Evolutionary conservation across 176 grass and related monocot genomes (phyloP), one percentile per base, ranked within the genome.

Genomic region (Bonia amplexicaulis): DNA sequence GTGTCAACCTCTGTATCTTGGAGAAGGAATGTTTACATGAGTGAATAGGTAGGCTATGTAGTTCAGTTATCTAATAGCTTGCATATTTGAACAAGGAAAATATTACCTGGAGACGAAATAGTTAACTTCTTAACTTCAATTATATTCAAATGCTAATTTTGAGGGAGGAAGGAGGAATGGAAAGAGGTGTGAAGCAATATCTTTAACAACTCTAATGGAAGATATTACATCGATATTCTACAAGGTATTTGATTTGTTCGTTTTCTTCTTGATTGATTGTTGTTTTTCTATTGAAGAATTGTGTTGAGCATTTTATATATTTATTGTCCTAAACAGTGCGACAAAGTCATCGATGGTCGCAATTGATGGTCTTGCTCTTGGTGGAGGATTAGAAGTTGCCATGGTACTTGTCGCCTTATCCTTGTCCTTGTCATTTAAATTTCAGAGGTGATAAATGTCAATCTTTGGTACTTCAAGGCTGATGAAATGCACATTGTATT

Each of bases 301-400:
- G 47, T 82, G 16, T 63, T 73, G 17, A 75, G 12, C 14, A 65
- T 45, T 82, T 80, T 14, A 33, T 3, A 22, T 85, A 12, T 47
- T 23, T 78, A 39, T 82, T 90, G 23, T 80, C 16, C n/a, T n/a
- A n/a, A n/a, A 72, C n/a, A 94, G 83, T 74, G 93, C 96, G 3
- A 89, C 68, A 71, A 99, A 99, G 74, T 93, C 96, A 89, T 96
- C 93, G 2, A 91, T 99, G 65, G 93, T 93, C 80, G 91, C 96
- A 85, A 95, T 99, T 86, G 91, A 94, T 89, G 93, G 96, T 73
- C 77, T 99, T 68, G 86, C 90, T 91, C 88, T 99, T 85, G 96
- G 96, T 40, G 96, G 96, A 64, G 96, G 96, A 77, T 81, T 99
- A 76, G 93, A 99, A 90, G 66, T 95, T 92, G 86, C 90, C 84